Evolutionary conservation across 1,139 yeast genomes (phyloP).

Genomic region (Sugiyamaella novakii): DNA sequence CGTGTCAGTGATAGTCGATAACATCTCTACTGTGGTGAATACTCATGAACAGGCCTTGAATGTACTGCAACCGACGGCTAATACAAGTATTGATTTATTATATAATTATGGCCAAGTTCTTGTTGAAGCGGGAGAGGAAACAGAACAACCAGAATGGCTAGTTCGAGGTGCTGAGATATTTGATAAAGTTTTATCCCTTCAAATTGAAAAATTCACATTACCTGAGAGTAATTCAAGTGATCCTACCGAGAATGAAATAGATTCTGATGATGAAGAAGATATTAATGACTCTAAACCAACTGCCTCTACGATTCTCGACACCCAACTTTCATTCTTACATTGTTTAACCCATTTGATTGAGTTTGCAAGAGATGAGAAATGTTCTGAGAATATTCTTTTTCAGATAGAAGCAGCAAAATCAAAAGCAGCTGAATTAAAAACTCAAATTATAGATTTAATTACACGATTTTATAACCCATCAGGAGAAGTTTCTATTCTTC

Average conservation of each 20-base stretch:
- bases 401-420: not conserved
- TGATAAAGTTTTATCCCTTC: slow-evolving; percentile 29
- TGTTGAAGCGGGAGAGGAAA: slow-evolving; percentile 36
- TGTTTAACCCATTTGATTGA: slow-evolving; percentile 22
- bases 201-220: slow-evolving; percentile 23
- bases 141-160: slow-evolving; percentile 25
- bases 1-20: slow-evolving; percentile 22
- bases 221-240: slow-evolving; percentile 10
- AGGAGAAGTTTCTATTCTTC: not conserved
- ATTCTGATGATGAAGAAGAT: slow-evolving; percentile 15
- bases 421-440: slow-evolving; percentile 9
- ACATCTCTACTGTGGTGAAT: slow-evolving; percentile 24
- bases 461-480: not conserved
- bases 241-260: slow-evolving; percentile 7
- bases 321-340: slow-evolving; percentile 25
- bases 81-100: slow-evolving; percentile 29
- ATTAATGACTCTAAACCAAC: slow-evolving; percentile 8
- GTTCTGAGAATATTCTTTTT: not conserved
- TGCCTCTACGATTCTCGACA: slow-evolving; percentile 22
- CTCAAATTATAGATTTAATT: slow-evolving; percentile 11
- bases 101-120: slow-evolving; percentile 38
- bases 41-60: slow-evolving; percentile 26
- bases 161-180: slow-evolving; percentile 29
- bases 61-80: slow-evolving; percentile 14
- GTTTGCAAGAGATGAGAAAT: slow-evolving; percentile 3